Evolutionary conservation across 805 yeast genomes (phyloP), one percentile per base, ranked within the genome.

Genomic region (Komagataella kurtzmanii): DNA sequence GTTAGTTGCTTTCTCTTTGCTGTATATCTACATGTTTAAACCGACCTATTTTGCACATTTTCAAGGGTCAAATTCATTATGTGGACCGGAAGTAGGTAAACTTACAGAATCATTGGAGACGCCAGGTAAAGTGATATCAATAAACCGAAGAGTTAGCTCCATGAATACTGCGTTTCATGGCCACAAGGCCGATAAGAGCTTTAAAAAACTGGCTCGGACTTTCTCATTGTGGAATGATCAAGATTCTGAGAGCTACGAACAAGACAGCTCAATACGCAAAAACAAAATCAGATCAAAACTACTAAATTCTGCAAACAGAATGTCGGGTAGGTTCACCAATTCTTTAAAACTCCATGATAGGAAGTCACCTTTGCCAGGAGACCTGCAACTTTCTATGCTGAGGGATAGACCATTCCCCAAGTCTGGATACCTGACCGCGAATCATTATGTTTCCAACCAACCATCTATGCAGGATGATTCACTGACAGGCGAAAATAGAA

Each of bases 141-240:
- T 14, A 10, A 21, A 21, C 23, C 40, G 40, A 6, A 30, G 40
- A 30, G 14, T 30, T 14, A 30, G n/a, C 40, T 30, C 40, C 5
- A 8, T 30, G 40, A 30, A 24, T 36, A 40, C 40, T 21, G 12
- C 19, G n/a, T 36, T 19, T 18, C 36, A 44, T 30, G 40, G 17
- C 17, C 7, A 10, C 12, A 50, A 44, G 24, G 50, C 47, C 12
- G 53, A 50, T 7, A 50, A 45, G 19, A 46, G 54, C 17, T 47
- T 52, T 7, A 43, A 52, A 51, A 55, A 58, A 51, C 51, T 61
- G 12, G 66, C 66, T 14, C 58, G 56, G 50, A 60, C 55, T 45
- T 51, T 61, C 17, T 49, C 59, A 5, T 57, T 58, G 49, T 58
- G 51, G 53, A 57, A 53, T 7, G 50, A 50, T 45, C 53, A 51